Evolutionary conservation across 2,329 filamentous ascomycete genomes (phyloP).

Genomic region (Ilyonectria robusta): DNA sequence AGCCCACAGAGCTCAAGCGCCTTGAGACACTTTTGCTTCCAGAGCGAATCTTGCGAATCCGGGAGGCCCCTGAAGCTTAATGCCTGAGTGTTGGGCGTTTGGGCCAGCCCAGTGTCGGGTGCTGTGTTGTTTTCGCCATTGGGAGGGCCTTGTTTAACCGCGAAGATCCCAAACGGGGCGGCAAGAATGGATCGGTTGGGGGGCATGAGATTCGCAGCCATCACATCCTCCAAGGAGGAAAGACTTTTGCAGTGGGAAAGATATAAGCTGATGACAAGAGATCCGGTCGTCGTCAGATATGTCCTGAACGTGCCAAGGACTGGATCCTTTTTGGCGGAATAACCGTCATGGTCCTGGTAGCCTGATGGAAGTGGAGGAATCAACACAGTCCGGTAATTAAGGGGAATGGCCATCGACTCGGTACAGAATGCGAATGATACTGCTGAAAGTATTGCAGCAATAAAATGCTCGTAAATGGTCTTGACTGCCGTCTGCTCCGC

Average conservation of each 20-base stretch:
- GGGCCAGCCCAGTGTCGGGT: constrained; percentile 54
- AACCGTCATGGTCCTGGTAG: constrained; percentile 36
- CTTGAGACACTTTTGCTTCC: constrained; percentile 66
- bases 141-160: constrained; percentile 44
- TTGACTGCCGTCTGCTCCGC: constrained; percentile 50
- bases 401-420: constrained; percentile 63
- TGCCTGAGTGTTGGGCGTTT: constrained; percentile 68
- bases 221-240: constrained; percentile 60
- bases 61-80: constrained; percentile 58
- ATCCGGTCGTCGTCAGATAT: constrained; percentile 70
- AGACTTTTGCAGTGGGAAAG: constrained; percentile 65
- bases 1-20: constrained; percentile 67
- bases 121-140: constrained; percentile 47
- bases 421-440: constrained; percentile 65
- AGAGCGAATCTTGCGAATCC: constrained; percentile 59
- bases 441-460: constrained; percentile 66
- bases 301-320: constrained; percentile 66
- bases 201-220: constrained; percentile 56
- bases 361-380: constrained; percentile 52
- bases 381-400: constrained; percentile 68
- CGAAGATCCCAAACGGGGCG: constrained; percentile 66
- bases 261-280: constrained; percentile 64
- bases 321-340: constrained; percentile 38
- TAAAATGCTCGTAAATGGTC: constrained; percentile 68
- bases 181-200: constrained; percentile 64